A percentile compares a stretch with the other conserved stretches of the same genome.
These are phyloP conservation scores for Yamadazyma epiphylla DNA, from an alignment of 1,139 yeast genomes.

Conservation along the genomic window DNA sequence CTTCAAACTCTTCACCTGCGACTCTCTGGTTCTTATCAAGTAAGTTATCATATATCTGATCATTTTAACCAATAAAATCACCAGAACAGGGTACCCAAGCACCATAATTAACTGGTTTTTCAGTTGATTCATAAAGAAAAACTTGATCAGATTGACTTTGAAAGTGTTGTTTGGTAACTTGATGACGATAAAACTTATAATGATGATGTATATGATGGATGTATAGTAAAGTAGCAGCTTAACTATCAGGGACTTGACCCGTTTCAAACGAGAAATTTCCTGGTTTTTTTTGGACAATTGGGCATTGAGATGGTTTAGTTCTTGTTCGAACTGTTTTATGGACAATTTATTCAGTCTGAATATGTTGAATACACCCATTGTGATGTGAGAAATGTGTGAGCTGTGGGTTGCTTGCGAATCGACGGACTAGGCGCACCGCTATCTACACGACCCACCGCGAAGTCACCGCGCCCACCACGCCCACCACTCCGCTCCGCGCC, in stretches of 20 bases:
- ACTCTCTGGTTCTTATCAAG: slow-evolving; percentile 20
- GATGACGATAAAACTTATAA: slow-evolving; percentile 23
- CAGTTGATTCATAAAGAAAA: slow-evolving; percentile 23
- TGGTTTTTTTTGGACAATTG: slow-evolving; percentile 22
- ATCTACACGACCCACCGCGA: too few species aligned
- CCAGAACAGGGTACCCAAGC: slow-evolving; percentile 26
- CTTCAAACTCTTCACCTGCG: slow-evolving; percentile 26
- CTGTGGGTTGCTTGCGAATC: too few species aligned
- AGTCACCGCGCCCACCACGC: too few species aligned
- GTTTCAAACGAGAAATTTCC: slow-evolving; percentile 15
- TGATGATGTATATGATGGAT: slow-evolving; percentile 26
- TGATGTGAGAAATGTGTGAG: too few species aligned
- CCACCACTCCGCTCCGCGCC: too few species aligned
- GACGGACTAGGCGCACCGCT: too few species aligned
- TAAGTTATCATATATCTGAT: slow-evolving; percentile 21
- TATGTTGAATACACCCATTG: slow-evolving; percentile 27
- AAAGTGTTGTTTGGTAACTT: slow-evolving; percentile 16
- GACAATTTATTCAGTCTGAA: slow-evolving; percentile 40
- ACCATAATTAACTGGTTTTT: slow-evolving; percentile 16
- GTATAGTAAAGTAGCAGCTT: slow-evolving; percentile 22
- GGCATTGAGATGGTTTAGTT: slow-evolving; percentile 40
- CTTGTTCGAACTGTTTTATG: slow-evolving; percentile 49
- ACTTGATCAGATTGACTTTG: slow-evolving; percentile 18
- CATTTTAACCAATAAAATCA: slow-evolving; percentile 17
- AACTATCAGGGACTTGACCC: slow-evolving; percentile 9